These are phyloP conservation scores for Trypanosoma platydactyli DNA, from an alignment of 208 protist species.

Conservation along the genomic window DNA sequence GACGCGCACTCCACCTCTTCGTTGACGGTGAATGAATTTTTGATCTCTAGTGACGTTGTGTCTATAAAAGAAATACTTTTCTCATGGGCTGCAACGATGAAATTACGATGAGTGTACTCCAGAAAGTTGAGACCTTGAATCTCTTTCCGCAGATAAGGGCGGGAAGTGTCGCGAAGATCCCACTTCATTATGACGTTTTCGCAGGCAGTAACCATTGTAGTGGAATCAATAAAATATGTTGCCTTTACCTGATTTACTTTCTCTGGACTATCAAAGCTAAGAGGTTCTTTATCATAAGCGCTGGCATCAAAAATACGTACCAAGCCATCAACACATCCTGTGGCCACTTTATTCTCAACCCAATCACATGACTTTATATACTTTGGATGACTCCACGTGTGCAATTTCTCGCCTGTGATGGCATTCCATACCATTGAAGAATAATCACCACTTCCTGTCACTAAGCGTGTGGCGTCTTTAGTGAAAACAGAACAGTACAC, in stretches of 20 bases:
- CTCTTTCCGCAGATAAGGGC: slow-evolving; percentile 75
- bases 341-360: slow-evolving; percentile 82
- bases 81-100: slow-evolving; percentile 80
- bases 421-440: slow-evolving; percentile 93
- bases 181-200: slow-evolving; percentile 89
- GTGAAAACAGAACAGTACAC: slow-evolving; percentile 93
- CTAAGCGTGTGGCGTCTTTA: slow-evolving; percentile 70
- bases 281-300: slow-evolving; percentile 72
- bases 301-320: slow-evolving; percentile 91
- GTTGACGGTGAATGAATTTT: slow-evolving; percentile 68
- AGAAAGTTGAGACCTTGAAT: slow-evolving; percentile 87
- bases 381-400: slow-evolving; percentile 91
- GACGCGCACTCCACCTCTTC: slow-evolving; percentile 89
- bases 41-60: slow-evolving; percentile 75
- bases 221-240: slow-evolving; percentile 84
- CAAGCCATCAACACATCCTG: slow-evolving; percentile 90
- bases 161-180: slow-evolving; percentile 86
- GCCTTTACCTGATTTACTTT: slow-evolving; percentile 73
- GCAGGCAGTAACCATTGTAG: slow-evolving; percentile 83
- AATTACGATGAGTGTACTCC: slow-evolving; percentile 86
- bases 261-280: slow-evolving; percentile 66
- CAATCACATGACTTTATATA: slow-evolving; percentile 95
- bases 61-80: slow-evolving; percentile 90
- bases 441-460: slow-evolving; percentile 95
- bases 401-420: slow-evolving; percentile 86